Conservation (phyloP, 139 green algal species). For the Asterochloris erici region DNA sequence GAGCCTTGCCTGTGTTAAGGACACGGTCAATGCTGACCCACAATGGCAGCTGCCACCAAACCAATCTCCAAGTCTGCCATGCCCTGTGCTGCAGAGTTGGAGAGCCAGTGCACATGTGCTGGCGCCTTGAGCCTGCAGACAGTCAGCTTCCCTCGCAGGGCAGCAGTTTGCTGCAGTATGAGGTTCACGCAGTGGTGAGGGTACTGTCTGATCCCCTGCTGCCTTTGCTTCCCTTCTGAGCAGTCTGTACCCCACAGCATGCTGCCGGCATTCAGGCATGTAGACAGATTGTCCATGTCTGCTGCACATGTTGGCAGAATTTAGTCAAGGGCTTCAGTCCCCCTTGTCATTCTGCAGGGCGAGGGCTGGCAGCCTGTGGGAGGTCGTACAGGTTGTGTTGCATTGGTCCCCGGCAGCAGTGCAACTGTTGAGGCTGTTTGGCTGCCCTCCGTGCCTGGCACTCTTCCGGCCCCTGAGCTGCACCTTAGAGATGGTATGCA, state of each 20-base stretch:
- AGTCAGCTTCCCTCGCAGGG: constrained; percentile 5
- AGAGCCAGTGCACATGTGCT: constrained; percentile 44
- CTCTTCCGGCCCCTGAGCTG: constrained; percentile 42
- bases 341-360: constrained; percentile 9
- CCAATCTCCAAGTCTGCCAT: not conserved
- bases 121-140: constrained; percentile 42
- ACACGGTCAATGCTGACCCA: too few species aligned
- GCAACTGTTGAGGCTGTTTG: constrained; percentile 48
- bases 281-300: too few species aligned
- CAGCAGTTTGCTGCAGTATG: constrained; percentile 22
- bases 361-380: constrained; percentile 29
- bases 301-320: too few species aligned
- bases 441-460: constrained; percentile 32
- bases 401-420: constrained; percentile 16
- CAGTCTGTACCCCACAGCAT: too few species aligned
- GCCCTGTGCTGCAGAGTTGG: constrained; percentile 22
- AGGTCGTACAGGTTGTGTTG: constrained; percentile 17
- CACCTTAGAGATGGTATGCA: constrained; percentile 26
- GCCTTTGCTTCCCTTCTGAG: too few species aligned
- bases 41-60: not conserved
- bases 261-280: too few species aligned
- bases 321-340: too few species aligned
- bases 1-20: not conserved
- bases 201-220: too few species aligned
- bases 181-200: constrained; percentile 28